phyloP scores from a whole-genome alignment of 768 basidiomycete species.

The Boletus tomentosulus region DNA sequence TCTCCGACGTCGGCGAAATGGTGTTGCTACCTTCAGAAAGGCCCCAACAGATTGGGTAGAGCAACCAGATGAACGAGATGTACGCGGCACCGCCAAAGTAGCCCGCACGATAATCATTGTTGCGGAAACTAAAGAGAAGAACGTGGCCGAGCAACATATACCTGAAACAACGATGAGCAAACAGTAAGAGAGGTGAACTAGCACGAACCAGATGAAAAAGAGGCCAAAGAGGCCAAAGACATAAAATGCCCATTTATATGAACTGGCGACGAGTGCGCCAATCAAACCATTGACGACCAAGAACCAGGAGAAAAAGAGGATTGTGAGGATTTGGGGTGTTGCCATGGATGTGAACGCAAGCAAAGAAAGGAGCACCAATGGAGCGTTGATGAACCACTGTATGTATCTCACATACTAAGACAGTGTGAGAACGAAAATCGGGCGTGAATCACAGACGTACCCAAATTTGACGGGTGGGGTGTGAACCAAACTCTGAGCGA shows the following conservation, averaged over 20 bases:
- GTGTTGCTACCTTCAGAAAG: slow-evolving; percentile 48
- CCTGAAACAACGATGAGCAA: slow-evolving; percentile 16
- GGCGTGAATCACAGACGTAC: slow-evolving; percentile 24
- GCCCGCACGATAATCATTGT: slow-evolving; percentile 18
- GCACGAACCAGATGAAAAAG: slow-evolving; percentile 46
- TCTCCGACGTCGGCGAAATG: slow-evolving; percentile 48
- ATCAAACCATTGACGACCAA: slow-evolving; percentile 44
- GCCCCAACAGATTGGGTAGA: slow-evolving; percentile 60
- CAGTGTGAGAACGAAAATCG: not conserved
- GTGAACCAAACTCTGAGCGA: slow-evolving; percentile 31
- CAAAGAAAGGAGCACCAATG: slow-evolving; percentile 44
- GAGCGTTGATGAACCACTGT: slow-evolving; percentile 55
- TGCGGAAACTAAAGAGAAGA: slow-evolving; percentile 24
- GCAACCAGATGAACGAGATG: slow-evolving; percentile 50
- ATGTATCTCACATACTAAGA: slow-evolving; percentile 49
- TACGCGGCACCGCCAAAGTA: slow-evolving; percentile 37
- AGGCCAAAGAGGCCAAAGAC: slow-evolving; percentile 43
- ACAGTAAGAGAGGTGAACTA: slow-evolving; percentile 5
- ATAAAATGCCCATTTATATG: slow-evolving; percentile 55
- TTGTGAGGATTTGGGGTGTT: slow-evolving; percentile 42
- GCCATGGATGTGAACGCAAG: slow-evolving; percentile 46
- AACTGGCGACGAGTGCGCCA: slow-evolving; percentile 46
- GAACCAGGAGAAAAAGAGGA: slow-evolving; percentile 38
- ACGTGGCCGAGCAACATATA: slow-evolving; percentile 27
- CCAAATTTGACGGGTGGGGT: slow-evolving; percentile 39